A percentile compares a stretch with the other conserved stretches of the same genome.
phyloP scores from a whole-genome alignment of 2,329 filamentous ascomycete species.

The Pyrenophora tritici-repentis region DNA sequence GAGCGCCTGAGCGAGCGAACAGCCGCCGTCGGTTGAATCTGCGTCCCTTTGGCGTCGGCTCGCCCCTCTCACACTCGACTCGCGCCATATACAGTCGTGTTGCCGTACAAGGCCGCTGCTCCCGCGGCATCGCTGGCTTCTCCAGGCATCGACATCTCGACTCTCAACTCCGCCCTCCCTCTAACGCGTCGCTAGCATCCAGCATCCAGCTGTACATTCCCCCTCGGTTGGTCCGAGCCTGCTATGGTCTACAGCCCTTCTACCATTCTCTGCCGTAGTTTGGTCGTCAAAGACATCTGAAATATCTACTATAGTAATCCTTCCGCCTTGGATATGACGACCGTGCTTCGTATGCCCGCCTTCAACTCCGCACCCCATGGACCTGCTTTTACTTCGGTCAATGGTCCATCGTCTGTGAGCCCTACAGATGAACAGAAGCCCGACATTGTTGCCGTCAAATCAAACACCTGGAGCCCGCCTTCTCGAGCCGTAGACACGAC shows the following conservation, averaged over 20 bases:
- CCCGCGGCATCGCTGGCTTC: constrained; percentile 26
- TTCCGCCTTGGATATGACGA: constrained; percentile 34
- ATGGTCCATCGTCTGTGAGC: constrained; percentile 38
- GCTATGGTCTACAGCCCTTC: too few relatives aligned
- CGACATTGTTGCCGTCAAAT: constrained; percentile 19
- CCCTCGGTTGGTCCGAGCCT: background rate
- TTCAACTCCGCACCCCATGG: constrained; percentile 37
- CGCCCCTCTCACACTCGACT: constrained; percentile 33
- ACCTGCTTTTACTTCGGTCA: constrained; percentile 46
- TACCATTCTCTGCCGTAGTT: background rate
- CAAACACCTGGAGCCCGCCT: constrained; percentile 25
- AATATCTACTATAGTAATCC: background rate
- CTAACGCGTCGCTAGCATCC: background rate
- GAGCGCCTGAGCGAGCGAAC: constrained; percentile 32
- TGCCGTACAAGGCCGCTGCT: constrained; percentile 35
- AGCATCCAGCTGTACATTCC: background rate
- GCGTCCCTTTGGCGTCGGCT: constrained; percentile 31
- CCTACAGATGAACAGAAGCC: constrained; percentile 30
- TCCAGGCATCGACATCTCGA: constrained; percentile 14
- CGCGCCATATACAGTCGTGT: constrained; percentile 39
- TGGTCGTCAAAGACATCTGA: background rate
- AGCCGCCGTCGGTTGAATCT: constrained; percentile 36
- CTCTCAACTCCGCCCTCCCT: background rate
- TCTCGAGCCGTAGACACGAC: constrained; percentile 24
- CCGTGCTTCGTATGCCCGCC: constrained; percentile 39